phyloP scores from a whole-genome alignment of 768 basidiomycete species.

The Mycena vitilis region DNA sequence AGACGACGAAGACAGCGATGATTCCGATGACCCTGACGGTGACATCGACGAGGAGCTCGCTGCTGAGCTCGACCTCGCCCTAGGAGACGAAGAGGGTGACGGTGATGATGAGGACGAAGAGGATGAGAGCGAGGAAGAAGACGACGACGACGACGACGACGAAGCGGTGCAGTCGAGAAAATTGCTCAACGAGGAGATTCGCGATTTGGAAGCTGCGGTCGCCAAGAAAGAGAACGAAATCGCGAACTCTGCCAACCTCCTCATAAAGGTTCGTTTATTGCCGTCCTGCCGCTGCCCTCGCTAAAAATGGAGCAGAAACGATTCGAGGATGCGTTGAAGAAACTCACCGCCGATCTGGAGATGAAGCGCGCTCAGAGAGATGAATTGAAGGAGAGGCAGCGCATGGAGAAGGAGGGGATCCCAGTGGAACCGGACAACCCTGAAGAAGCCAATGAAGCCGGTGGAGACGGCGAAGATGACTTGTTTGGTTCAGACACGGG shows the following conservation, averaged over 20 bases:
- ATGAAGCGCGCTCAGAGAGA: slow-evolving; percentile 85
- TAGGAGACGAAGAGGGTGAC: slow-evolving; percentile 75
- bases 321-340: slow-evolving; percentile 92
- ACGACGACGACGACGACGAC: slow-evolving; percentile 83
- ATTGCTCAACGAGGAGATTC: slow-evolving; percentile 88
- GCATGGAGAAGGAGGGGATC: slow-evolving; percentile 77
- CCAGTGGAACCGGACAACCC: slow-evolving; percentile 7
- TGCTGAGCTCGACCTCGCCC: slow-evolving; percentile 87
- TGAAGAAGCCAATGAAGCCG: too few relatives aligned
- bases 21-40: slow-evolving; percentile 73
- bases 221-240: slow-evolving; percentile 88
- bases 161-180: slow-evolving; percentile 83
- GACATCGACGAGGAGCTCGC: slow-evolving; percentile 92
- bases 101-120: slow-evolving; percentile 77
- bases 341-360: slow-evolving; percentile 87
- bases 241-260: slow-evolving; percentile 83
- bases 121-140: slow-evolving; percentile 70
- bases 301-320: slow-evolving; percentile 69
- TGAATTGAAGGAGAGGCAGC: slow-evolving; percentile 80
- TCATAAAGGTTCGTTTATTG: slow-evolving; percentile 72
- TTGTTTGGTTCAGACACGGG: slow-evolving; percentile 58
- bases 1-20: slow-evolving; percentile 68
- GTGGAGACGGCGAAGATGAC: slow-evolving; percentile 45
- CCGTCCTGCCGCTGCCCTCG: background rate
- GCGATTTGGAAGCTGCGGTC: slow-evolving; percentile 89